Evolutionary conservation across 1,284 basidiomycete species (phyloP).

Genomic region (Dichomitus squalens): DNA sequence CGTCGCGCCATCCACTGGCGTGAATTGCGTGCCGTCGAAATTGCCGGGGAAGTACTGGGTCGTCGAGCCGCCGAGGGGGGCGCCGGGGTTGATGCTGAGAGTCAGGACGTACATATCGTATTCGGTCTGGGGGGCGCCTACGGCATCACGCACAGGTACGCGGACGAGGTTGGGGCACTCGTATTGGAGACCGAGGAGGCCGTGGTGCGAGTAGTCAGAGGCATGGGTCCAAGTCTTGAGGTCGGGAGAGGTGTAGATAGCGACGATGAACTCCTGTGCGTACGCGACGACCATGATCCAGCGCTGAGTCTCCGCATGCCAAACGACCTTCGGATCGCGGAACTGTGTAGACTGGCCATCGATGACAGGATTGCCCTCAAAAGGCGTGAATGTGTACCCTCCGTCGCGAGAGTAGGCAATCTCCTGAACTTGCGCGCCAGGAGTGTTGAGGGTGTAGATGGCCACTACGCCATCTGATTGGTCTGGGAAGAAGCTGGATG

Average conservation of each 20-base stretch:
- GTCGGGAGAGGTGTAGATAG: slow-evolving; percentile 18
- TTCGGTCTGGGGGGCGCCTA: background rate
- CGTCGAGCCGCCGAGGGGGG: slow-evolving; percentile 15
- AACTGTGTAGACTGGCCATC: slow-evolving; percentile 17
- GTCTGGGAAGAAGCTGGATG: slow-evolving; percentile 21
- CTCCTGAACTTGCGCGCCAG: slow-evolving; percentile 16
- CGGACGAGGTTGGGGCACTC: slow-evolving; percentile 22
- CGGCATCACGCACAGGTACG: slow-evolving; percentile 12
- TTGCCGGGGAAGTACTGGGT: slow-evolving; percentile 20
- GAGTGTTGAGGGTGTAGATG: slow-evolving; percentile 22
- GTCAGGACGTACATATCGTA: slow-evolving; percentile 14
- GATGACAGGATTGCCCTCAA: slow-evolving; percentile 16
- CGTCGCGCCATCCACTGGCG: slow-evolving; percentile 7
- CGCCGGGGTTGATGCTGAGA: slow-evolving; percentile 19
- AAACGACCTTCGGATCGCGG: slow-evolving; percentile 24
- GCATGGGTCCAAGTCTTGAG: slow-evolving; percentile 20
- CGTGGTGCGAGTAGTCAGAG: slow-evolving; percentile 17
- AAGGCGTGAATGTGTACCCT: slow-evolving; percentile 20
- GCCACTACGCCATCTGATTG: slow-evolving; percentile 21
- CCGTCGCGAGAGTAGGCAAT: slow-evolving; percentile 20
- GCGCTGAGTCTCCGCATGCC: slow-evolving; percentile 9
- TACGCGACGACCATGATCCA: slow-evolving; percentile 20
- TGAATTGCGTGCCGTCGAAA: slow-evolving; percentile 21
- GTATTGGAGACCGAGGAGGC: slow-evolving; percentile 12
- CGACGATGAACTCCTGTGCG: slow-evolving; percentile 15